Conservation (phyloP, 306 rosid genomes). For the Fagus sylvatica region DNA sequence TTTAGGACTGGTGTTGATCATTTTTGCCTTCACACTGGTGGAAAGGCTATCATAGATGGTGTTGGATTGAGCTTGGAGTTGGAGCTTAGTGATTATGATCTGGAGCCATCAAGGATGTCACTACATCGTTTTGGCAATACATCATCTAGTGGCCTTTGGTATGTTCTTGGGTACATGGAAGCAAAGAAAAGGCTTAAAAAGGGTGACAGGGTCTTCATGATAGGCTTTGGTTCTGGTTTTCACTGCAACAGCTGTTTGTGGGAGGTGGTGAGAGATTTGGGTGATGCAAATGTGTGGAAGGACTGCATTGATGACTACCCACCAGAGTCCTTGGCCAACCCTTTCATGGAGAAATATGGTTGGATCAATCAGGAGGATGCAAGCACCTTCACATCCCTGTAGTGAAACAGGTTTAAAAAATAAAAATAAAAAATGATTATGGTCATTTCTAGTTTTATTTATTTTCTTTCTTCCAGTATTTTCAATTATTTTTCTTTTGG, state of each 20-base stretch:
- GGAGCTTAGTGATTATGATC: slow-evolving; percentile 53
- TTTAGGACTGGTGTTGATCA: slow-evolving; percentile 75
- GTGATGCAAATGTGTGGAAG: slow-evolving; percentile 63
- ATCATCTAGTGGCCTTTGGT: slow-evolving; percentile 84
- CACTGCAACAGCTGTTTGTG: slow-evolving; percentile 87
- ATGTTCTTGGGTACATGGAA: slow-evolving; percentile 86
- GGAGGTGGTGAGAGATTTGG: slow-evolving; percentile 71
- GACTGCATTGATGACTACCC: slow-evolving; percentile 73
- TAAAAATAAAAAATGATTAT: too few relatives aligned
- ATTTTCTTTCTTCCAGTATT: not conserved
- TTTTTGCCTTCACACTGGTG: slow-evolving; percentile 84
- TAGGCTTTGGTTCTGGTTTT: slow-evolving; percentile 94
- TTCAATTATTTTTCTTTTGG: not conserved
- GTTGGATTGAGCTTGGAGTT: slow-evolving; percentile 67
- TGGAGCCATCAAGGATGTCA: slow-evolving; percentile 92
- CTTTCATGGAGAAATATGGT: slow-evolving; percentile 79
- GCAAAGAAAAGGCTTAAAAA: slow-evolving; percentile 76
- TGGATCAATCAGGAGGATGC: slow-evolving; percentile 68
- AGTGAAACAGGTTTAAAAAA: not conserved
- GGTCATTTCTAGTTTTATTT: too few relatives aligned
- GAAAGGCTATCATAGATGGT: slow-evolving; percentile 88
- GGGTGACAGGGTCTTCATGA: slow-evolving; percentile 68
- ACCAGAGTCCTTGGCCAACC: slow-evolving; percentile 66
- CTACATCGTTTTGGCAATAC: slow-evolving; percentile 89
- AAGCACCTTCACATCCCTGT: slow-evolving; percentile 34